Conservation (phyloP, 169 alveolate genomes). For the Theileria equi region DNA sequence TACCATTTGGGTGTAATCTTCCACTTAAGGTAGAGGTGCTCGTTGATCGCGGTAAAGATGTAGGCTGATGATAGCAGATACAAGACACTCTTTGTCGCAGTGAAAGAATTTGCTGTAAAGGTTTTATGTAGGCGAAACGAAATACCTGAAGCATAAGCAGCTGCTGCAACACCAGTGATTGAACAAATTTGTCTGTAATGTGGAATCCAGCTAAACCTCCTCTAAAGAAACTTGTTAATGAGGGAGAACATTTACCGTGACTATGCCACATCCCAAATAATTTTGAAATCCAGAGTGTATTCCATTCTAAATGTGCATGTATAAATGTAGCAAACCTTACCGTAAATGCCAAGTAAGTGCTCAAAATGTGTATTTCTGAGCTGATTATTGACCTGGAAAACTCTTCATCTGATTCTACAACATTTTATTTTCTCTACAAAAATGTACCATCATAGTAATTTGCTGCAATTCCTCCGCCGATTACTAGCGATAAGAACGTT, state of each 20-base stretch:
- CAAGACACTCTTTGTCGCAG: slow-evolving; percentile 34
- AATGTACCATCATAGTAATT: neutral
- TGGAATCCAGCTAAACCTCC: slow-evolving; percentile 60
- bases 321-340: slow-evolving; percentile 8
- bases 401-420: neutral
- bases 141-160: slow-evolving; percentile 64
- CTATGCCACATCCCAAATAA: slow-evolving; percentile 59
- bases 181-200: slow-evolving; percentile 55
- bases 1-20: slow-evolving; percentile 59
- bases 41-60: slow-evolving; percentile 35
- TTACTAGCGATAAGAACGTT: slow-evolving; percentile 12
- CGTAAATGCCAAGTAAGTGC: slow-evolving; percentile 52
- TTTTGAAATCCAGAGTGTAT: slow-evolving; percentile 49
- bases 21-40: slow-evolving; percentile 29
- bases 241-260: slow-evolving; percentile 24
- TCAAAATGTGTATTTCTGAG: slow-evolving; percentile 57
- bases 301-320: slow-evolving; percentile 30
- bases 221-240: neutral
- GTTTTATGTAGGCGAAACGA: neutral
- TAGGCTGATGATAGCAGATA: slow-evolving; percentile 17
- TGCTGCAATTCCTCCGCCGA: slow-evolving; percentile 27
- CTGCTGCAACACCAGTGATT: slow-evolving; percentile 53
- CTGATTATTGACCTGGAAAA: slow-evolving; percentile 34
- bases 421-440: neutral
- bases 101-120: slow-evolving; percentile 38